Base-by-base conservation (phyloP, 345 rosid genomes). In the Hibiscus tridactylites region DNA sequence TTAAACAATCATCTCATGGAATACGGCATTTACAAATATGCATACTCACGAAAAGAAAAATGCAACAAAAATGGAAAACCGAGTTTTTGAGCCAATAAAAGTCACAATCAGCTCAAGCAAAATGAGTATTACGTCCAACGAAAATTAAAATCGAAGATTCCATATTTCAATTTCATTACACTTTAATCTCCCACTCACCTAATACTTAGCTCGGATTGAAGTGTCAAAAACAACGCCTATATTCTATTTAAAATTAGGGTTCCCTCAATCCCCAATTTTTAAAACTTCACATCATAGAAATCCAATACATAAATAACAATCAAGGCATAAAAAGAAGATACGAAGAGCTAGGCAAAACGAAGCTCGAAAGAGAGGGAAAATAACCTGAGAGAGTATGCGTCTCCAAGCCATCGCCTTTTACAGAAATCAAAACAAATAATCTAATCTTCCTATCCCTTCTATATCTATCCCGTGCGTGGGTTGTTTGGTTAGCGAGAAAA, bases 331-430 rank as follows among this genome's bases (percentile, higher is more conserved):
- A 2, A 37, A 2, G 12, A n/a, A 54, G 0, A 17, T 17, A 54
- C 10, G 5, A 65, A 21, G 35, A 65, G 15, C 49, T 17, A 44
- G 9, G 35, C 11, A 67, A 3, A 66, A 53, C n/a, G 26, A 53
- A 19, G 31, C 33, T 15, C 3, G 8, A 33, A 59, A 44, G 17
- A 44, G 1, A 21, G 19, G 52, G 50, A 61, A 63, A n/a, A 73
- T n/a, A 71, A 91, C 97, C 95, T 91, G 85, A 35, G 96, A 77
- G 82, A 94, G 82, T 71, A 94, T 76, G 72, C 85, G 90, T 80
- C 95, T 85, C 96, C 93, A 94, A 87, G 96, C 97, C 98, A 94
- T 94, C 75, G 77, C 76, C 81, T 44, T 50, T 28, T 62, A 3
- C 19, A 56, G 42, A 64, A 71, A 72, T 62, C 65, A 39, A 50